These are phyloP conservation scores for Bipolaris sorokiniana DNA, from an alignment of 2,329 filamentous ascomycete species.

Conservation along the genomic window DNA sequence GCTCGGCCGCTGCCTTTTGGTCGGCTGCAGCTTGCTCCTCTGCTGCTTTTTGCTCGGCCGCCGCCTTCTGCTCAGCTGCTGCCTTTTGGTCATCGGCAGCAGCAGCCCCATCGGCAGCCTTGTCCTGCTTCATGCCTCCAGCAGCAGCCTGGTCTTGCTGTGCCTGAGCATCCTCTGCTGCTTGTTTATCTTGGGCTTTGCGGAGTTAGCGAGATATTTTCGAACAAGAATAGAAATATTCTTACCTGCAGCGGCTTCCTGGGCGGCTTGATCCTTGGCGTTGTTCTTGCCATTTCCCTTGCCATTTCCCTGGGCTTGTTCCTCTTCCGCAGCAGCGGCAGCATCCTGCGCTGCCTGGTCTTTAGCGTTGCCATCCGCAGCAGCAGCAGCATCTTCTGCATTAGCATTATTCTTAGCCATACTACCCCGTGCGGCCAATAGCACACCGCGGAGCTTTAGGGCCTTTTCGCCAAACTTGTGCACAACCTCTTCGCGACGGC, in stretches of 20 bases:
- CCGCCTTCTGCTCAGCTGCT: conserved; percentile 7
- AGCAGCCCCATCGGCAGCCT: not conserved
- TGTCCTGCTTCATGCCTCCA: not conserved
- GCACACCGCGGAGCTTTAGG: conserved; percentile 36
- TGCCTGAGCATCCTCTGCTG: conserved; percentile 5
- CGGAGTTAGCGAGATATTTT: not conserved
- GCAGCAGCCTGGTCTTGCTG: conserved; percentile 1
- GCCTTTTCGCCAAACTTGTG: conserved; percentile 36
- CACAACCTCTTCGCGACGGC: conserved; percentile 27
- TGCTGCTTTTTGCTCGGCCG: not conserved
- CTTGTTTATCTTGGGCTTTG: conserved; percentile 16
- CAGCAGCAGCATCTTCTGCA: conserved; percentile 4
- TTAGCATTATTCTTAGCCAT: conserved; percentile 18
- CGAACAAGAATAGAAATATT: not conserved
- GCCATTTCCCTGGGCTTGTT: not conserved
- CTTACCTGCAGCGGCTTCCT: conserved; percentile 10
- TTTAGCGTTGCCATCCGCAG: conserved; percentile 13
- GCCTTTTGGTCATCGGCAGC: not conserved
- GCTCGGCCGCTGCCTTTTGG: not conserved
- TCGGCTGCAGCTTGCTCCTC: conserved; percentile 10
- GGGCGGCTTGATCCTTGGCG: conserved; percentile 7
- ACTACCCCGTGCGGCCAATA: conserved; percentile 27
- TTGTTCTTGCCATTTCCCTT: conserved; percentile 13
- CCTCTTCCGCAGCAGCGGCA: conserved; percentile 1
- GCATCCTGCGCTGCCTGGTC: conserved; percentile 15